These are phyloP conservation scores for Cryptosporidium sp. DNA, from an alignment of 169 alveolate species.

Conservation along the genomic window DNA sequence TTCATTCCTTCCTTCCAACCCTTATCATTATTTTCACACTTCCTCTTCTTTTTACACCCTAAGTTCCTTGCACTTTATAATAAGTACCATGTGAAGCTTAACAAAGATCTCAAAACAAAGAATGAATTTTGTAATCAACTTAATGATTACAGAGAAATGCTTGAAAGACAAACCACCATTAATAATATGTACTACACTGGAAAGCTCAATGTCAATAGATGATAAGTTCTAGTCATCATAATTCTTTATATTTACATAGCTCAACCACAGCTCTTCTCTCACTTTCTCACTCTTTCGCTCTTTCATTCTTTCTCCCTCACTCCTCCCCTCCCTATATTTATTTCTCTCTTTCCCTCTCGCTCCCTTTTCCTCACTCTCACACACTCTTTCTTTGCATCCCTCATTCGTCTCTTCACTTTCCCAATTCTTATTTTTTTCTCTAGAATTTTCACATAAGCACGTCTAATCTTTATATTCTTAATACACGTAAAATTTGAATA, in stretches of 20 bases:
- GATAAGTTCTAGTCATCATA: not conserved
- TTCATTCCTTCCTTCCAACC: not conserved
- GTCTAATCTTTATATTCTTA: not conserved
- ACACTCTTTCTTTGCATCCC: not conserved
- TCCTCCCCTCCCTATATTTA: too few relatives aligned
- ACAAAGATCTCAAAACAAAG: conserved; percentile 1
- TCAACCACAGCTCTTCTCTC: not conserved
- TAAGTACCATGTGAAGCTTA: conserved; percentile 7
- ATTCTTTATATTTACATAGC: too few relatives aligned
- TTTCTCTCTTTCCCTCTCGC: not conserved
- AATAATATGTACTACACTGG: conserved; percentile 59
- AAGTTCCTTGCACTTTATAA: conserved; percentile 27
- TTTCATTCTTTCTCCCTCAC: not conserved
- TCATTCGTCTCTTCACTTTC: not conserved
- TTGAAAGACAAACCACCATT: conserved; percentile 31
- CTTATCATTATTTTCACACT: not conserved
- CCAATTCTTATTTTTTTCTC: not conserved
- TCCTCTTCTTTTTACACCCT: not conserved
- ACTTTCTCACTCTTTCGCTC: not conserved
- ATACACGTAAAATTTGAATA: not conserved
- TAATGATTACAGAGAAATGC: conserved; percentile 48
- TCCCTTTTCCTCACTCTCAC: not conserved
- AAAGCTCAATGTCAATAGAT: not conserved
- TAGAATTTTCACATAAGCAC: not conserved
- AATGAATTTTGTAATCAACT: conserved; percentile 10